Evolutionary conservation across 768 basidiomycete genomes (phyloP).

Genomic region (Tubosaeta sp.): DNA sequence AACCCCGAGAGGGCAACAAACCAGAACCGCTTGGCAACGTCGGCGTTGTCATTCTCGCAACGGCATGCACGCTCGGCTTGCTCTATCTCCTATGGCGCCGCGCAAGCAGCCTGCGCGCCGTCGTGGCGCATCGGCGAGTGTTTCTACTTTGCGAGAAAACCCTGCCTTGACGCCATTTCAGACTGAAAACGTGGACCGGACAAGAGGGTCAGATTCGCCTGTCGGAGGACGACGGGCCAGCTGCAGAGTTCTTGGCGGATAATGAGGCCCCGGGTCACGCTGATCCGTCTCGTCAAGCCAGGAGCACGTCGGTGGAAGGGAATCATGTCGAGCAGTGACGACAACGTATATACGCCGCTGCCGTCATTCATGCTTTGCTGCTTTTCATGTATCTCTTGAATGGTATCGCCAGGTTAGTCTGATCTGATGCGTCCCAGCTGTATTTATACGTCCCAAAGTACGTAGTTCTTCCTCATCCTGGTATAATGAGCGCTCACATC

Average conservation of each 20-base stretch:
- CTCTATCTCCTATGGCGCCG: conserved; percentile 64
- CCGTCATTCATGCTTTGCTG: background rate
- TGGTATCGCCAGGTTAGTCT: background rate
- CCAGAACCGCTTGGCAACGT: conserved; percentile 62
- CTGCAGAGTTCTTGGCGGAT: conserved; percentile 64
- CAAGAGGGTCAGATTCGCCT: conserved; percentile 60
- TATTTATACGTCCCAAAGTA: conserved; percentile 1
- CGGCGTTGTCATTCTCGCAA: conserved; percentile 51
- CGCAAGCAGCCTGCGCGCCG: conserved; percentile 49
- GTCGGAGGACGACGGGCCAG: conserved; percentile 67
- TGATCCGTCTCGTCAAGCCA: conserved; percentile 20
- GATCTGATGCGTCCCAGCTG: background rate
- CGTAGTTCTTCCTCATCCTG: background rate
- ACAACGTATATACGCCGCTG: background rate
- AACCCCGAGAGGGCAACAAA: conserved; percentile 55
- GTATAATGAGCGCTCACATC: background rate
- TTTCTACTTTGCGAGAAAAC: background rate
- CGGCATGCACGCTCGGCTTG: conserved; percentile 51
- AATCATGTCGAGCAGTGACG: conserved; percentile 1
- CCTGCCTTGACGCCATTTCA: conserved; percentile 21
- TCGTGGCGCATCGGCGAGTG: conserved; percentile 61
- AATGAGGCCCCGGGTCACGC: conserved; percentile 43
- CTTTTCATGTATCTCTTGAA: background rate
- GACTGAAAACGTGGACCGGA: conserved; percentile 53
- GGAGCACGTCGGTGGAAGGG: background rate